These are phyloP conservation scores for Quercus suber DNA, from an alignment of 306 rosid genomes.

Conservation along the genomic window DNA sequence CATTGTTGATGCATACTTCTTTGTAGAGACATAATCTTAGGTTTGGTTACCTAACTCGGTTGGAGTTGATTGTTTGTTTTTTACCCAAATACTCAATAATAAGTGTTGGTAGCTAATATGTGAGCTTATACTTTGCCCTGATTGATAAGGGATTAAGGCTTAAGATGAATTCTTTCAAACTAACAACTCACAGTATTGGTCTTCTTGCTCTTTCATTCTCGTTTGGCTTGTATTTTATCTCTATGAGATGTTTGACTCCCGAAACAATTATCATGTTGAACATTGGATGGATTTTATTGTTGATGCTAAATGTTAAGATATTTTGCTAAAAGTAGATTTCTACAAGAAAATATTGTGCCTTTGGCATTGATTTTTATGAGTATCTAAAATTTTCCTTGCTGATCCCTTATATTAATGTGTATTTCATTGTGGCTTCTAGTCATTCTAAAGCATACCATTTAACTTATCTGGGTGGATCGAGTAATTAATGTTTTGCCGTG, in stretches of 20 bases:
- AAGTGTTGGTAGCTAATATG: background rate
- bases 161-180: background rate
- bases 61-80: slow-evolving; percentile 2
- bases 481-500: background rate
- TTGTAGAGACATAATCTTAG: slow-evolving; percentile 30
- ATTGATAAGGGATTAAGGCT: background rate
- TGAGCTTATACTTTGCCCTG: background rate
- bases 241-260: background rate
- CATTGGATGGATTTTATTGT: background rate
- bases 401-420: background rate
- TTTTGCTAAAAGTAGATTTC: background rate
- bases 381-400: background rate
- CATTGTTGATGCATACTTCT: background rate
- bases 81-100: slow-evolving; percentile 17
- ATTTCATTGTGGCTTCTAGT: background rate
- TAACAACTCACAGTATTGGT: background rate
- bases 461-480: background rate
- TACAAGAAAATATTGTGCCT: background rate
- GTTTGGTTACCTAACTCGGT: slow-evolving; percentile 41
- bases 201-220: background rate
- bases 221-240: background rate
- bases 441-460: background rate
- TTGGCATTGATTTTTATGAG: background rate
- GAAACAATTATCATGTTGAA: background rate
- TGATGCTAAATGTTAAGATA: background rate